These are phyloP conservation scores for Beauveria sp. DNA, from an alignment of 2,329 filamentous ascomycete genomes.

Conservation along the genomic window DNA sequence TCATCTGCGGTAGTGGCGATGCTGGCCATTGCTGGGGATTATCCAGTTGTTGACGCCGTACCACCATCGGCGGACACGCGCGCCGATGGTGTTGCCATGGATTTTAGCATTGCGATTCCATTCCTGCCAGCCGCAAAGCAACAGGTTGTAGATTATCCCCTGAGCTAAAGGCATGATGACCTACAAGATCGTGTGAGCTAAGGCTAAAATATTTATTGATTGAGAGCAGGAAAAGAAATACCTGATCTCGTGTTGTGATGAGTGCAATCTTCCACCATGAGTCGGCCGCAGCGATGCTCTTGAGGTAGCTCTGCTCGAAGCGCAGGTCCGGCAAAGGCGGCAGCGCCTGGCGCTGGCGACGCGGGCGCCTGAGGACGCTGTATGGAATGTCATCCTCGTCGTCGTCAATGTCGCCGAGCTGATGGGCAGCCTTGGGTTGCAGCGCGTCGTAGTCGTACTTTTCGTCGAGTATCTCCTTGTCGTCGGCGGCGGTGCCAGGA, in stretches of 20 bases:
- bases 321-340: slow-evolving; percentile 77
- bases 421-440: background rate
- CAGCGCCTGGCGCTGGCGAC: slow-evolving; percentile 38
- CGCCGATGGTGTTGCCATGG: slow-evolving; percentile 68
- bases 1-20: slow-evolving; percentile 7
- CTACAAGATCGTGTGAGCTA: slow-evolving; percentile 33
- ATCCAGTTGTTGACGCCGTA: slow-evolving; percentile 90
- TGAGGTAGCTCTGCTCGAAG: slow-evolving; percentile 97
- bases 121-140: slow-evolving; percentile 78
- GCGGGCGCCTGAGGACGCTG: slow-evolving; percentile 51
- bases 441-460: slow-evolving; percentile 4
- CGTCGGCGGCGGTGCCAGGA: slow-evolving; percentile 66
- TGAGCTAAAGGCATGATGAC: slow-evolving; percentile 81
- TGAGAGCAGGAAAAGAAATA: slow-evolving; percentile 27
- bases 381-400: slow-evolving; percentile 62
- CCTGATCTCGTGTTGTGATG: slow-evolving; percentile 86
- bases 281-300: slow-evolving; percentile 74
- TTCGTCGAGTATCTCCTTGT: slow-evolving; percentile 26
- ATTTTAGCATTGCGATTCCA: slow-evolving; percentile 78
- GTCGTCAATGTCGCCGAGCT: slow-evolving; percentile 27
- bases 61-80: slow-evolving; percentile 83
- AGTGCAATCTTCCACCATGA: slow-evolving; percentile 71
- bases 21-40: slow-evolving; percentile 35
- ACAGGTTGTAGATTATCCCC: slow-evolving; percentile 81
- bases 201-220: background rate